Base-by-base conservation (phyloP, 2,329 filamentous ascomycete species). In the Fusarium euwallaceae region DNA sequence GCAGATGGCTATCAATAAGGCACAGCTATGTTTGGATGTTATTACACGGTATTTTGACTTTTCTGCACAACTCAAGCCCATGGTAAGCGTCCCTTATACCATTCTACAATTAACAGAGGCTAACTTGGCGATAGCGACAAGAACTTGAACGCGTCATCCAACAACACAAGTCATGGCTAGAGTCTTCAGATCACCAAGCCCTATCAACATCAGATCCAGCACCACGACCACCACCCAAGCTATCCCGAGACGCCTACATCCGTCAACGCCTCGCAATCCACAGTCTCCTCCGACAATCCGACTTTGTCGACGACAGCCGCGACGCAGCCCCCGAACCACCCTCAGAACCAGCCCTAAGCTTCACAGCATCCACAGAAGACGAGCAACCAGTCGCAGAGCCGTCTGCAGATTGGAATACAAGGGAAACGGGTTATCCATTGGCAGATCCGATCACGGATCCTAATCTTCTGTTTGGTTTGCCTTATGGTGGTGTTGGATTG, bases 221-320 rank as follows among this genome's bases (percentile, higher is more conserved):
- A 17, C 62, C 67, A 12, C 60, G 61, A 2, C 37, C 74, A 14
- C 64, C 71, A 3, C 66, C 75, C 1, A 75, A 73, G 5, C 58
- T 79, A 32, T 75, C 78, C 10, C 63, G 71, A 43, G 78, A 78
- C 2, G 73, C 73, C 6, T 74, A 76, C 27, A 80, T 76, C 6
- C 76, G 76, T 1, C 79, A 80, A 64, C 72, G 82, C 3, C 80
- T 85, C 1, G 83, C 82, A 0, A 83, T 85, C 12, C 83, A 85
- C 63, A 85, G 83, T 37, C 73, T 85, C 6, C 76, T 85, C 9
- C 74, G 83, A 3, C 83, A 84, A 27, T 82, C 83, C 1, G 81
- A 82, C 48, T 85, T 85, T 34, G 77, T 82, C 14, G 83, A 85
- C 66, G 82, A 85, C 63, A 84, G 83, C 37, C 78, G 81, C 51